Percentiles rank a stretch among this genome's conserved stretches.
Conservation (phyloP, 208 protist species). For the Porcisia deanei region DNA sequence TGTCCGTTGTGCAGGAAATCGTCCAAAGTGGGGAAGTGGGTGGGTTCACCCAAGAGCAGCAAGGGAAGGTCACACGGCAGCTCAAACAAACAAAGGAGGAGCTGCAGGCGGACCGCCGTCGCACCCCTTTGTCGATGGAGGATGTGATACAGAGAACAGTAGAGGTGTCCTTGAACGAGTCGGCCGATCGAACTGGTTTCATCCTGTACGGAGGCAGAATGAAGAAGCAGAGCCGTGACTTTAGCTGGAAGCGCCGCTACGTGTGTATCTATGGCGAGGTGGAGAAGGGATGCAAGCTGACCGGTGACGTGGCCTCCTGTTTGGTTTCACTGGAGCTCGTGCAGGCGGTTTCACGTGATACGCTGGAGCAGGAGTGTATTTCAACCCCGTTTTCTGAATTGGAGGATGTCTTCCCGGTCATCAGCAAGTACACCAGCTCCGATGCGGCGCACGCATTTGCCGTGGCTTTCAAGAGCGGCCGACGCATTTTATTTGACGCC, state of each 20-base stretch:
- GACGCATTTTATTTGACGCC: conserved; percentile 67
- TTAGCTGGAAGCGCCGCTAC: conserved; percentile 73
- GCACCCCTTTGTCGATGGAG: conserved; percentile 45
- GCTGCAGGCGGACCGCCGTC: conserved; percentile 45
- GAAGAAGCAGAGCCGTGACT: conserved; percentile 71
- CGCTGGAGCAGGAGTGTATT: conserved; percentile 75
- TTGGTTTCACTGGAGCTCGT: conserved; percentile 52
- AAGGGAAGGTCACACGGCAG: conserved; percentile 43
- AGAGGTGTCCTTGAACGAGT: conserved; percentile 47
- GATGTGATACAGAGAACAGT: conserved; percentile 40
- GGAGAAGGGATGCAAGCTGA: conserved; percentile 36
- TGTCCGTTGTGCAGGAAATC: conserved; percentile 72
- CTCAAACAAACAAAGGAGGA: conserved; percentile 61
- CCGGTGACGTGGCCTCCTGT: conserved; percentile 51
- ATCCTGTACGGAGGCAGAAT: conserved; percentile 57
- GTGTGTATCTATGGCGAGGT: conserved; percentile 71
- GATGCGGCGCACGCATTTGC: conserved; percentile 69
- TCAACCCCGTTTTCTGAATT: conserved; percentile 64
- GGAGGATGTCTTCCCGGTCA: conserved; percentile 75
- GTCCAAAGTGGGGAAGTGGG: conserved; percentile 46
- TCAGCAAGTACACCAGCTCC: conserved; percentile 74
- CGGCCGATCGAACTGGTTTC: conserved; percentile 39
- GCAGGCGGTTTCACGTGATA: conserved; percentile 67
- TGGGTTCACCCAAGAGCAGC: conserved; percentile 41
- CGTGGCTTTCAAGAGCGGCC: conserved; percentile 74